A percentile compares a stretch with the other conserved stretches of the same genome.
These are phyloP conservation scores for Acacia confusa DNA, from an alignment of 306 rosid species.

Conservation along the genomic window DNA sequence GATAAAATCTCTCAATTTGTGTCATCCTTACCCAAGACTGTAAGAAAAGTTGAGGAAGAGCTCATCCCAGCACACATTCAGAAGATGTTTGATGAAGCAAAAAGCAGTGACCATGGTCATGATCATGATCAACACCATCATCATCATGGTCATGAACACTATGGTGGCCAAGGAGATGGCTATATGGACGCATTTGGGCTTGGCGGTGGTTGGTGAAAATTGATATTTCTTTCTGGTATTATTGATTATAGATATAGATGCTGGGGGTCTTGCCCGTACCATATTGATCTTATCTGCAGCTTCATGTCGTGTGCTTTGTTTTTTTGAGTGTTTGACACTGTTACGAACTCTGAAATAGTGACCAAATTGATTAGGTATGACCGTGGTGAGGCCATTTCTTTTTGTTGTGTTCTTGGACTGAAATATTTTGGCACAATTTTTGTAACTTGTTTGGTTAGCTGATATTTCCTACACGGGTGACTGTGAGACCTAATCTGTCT, in stretches of 20 bases:
- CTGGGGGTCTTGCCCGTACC: neutral
- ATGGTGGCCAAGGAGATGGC: conserved; percentile 48
- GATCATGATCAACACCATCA: conserved; percentile 40
- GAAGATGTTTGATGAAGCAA: conserved; percentile 60
- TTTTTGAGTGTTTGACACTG: neutral
- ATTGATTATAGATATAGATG: neutral
- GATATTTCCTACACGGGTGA: neutral
- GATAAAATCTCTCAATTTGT: conserved; percentile 70
- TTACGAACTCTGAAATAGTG: conserved; percentile 22
- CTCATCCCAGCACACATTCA: conserved; percentile 68
- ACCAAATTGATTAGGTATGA: conserved; percentile 18
- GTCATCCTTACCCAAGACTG: conserved; percentile 68
- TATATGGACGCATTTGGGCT: conserved; percentile 76
- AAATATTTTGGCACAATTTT: neutral
- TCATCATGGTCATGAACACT: conserved; percentile 40
- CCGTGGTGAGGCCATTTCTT: conserved; percentile 4
- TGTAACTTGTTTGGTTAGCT: conserved; percentile 11
- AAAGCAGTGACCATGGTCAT: conserved; percentile 36
- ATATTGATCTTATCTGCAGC: neutral
- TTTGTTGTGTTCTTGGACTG: conserved; percentile 14
- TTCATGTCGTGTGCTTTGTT: conserved; percentile 29
- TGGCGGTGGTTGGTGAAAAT: conserved; percentile 59
- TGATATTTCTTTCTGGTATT: neutral
- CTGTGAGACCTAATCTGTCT: neutral
- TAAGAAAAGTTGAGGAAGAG: conserved; percentile 63